Percentiles rank a stretch among this genome's conserved stretches.
These are phyloP conservation scores for Castanea sativa DNA, from an alignment of 306 rosid genomes.

Conservation along the genomic window DNA sequence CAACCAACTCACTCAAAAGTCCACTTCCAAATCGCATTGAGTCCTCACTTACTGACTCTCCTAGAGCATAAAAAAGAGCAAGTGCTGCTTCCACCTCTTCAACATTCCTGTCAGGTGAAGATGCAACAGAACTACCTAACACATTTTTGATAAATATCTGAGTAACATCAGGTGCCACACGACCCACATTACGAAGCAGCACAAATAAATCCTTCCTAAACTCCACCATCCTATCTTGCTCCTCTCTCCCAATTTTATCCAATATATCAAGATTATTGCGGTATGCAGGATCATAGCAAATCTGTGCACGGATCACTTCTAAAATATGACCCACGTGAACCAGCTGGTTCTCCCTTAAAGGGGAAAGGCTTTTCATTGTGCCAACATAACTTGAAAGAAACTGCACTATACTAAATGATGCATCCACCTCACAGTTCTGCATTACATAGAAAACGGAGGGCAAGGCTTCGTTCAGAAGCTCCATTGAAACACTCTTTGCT, in stretches of 20 bases:
- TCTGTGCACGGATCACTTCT: conserved; percentile 74
- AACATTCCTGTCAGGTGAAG: conserved; percentile 65
- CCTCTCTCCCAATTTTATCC: conserved; percentile 91
- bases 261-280: conserved; percentile 64
- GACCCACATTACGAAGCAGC: conserved; percentile 52
- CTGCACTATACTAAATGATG: conserved; percentile 77
- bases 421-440: conserved; percentile 77
- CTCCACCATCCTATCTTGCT: conserved; percentile 88
- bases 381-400: conserved; percentile 80
- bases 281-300: conserved; percentile 65
- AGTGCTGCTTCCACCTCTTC: conserved; percentile 94
- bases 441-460: conserved; percentile 79
- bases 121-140: conserved; percentile 58
- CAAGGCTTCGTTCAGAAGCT: conserved; percentile 73
- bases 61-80: conserved; percentile 75
- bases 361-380: conserved; percentile 65
- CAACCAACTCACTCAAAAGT: conserved; percentile 67
- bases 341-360: conserved; percentile 64
- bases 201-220: conserved; percentile 90
- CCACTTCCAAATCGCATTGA: conserved; percentile 64
- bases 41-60: conserved; percentile 78
- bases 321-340: conserved; percentile 81
- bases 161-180: conserved; percentile 72
- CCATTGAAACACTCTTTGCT: conserved; percentile 64
- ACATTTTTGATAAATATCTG: conserved; percentile 74